Conservation (phyloP, 2,329 filamentous ascomycete species). For the Aureobasidium sp. region DNA sequence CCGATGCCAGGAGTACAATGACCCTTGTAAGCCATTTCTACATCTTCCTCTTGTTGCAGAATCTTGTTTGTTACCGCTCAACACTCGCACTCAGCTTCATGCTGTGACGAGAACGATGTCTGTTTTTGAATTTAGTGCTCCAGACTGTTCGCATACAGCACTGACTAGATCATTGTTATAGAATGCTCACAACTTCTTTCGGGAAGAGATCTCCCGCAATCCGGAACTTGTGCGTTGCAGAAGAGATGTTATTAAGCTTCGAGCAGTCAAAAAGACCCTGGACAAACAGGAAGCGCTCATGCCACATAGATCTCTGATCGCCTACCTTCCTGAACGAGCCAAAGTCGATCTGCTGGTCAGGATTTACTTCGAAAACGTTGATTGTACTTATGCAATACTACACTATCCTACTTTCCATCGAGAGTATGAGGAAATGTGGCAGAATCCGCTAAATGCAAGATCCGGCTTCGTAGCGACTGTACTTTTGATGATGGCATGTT, state of each 20-base stretch:
- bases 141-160: not conserved
- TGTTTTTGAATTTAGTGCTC: not conserved
- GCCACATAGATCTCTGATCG: conserved; percentile 27
- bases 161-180: not conserved
- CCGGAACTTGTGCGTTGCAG: conserved; percentile 27
- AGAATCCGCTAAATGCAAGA: conserved; percentile 19
- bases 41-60: not conserved
- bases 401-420: conserved; percentile 45
- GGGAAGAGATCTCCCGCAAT: conserved; percentile 18
- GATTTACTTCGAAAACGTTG: conserved; percentile 44
- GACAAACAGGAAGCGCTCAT: conserved; percentile 14
- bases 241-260: conserved; percentile 22
- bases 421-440: conserved; percentile 43
- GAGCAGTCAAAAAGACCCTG: conserved; percentile 14
- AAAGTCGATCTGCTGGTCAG: conserved; percentile 34
- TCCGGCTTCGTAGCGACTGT: conserved; percentile 32
- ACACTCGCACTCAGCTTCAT: not conserved
- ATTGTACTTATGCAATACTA: conserved; percentile 44
- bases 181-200: conserved; percentile 2
- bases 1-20: conserved; percentile 28
- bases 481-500: conserved; percentile 32
- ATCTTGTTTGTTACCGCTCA: not conserved
- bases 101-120: not conserved
- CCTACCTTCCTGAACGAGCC: conserved; percentile 27
- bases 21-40: conserved; percentile 22